Evolutionary conservation across 208 protist genomes (phyloP), one percentile per base, ranked within the genome.

Genomic region (Acanthamoeba lenticulata): DNA sequence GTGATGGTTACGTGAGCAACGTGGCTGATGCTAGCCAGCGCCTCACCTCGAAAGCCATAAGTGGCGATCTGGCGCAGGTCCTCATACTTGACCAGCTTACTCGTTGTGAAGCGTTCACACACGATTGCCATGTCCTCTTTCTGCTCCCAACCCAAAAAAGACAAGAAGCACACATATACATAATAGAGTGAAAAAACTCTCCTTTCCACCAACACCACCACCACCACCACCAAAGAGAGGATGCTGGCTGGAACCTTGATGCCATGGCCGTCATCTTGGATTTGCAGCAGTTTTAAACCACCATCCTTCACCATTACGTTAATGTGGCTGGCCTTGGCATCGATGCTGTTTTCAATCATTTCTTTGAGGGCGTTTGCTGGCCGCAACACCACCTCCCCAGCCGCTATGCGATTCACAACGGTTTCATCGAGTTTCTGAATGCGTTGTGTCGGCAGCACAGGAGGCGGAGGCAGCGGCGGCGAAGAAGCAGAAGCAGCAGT

Each of bases 381-480:
- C n/a, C 98, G 95, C 94, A 99, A 98, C 52, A 99, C 98, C 55
- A 99, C 98, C 95, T 99, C 99, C n/a, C 99, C 99, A 34, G 99
- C 99, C 1, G 99, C 99, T 90, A 99, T 99, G 47, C 98, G 97
- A 94, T 99, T 99, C 57, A 99, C 97, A 4, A 99, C 99, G 24
- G 97, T 97, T 52, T 98, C 83, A 0, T 98, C 95, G 24, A 99
- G 97, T 57, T 97, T 97, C 83, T 98, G 96, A 49, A 99, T 99
- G 88, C 90, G n/a, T n/a, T n/a, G n/a, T 60, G 15, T 11, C 21
- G 52, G 52, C 52, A 27, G 15, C 21, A 60, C 52, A 60, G 52
- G 52, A 60, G n/a, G n/a, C n/a, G n/a, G n/a, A n/a, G n/a, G n/a
- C n/a, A n/a, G n/a, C n/a, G n/a, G n/a, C n/a, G n/a, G n/a, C n/a